A percentile compares a stretch with the other conserved stretches of the same genome.
phyloP scores from a whole-genome alignment of 495 filamentous ascomycete species.

The Evansstolkia leycettana region DNA sequence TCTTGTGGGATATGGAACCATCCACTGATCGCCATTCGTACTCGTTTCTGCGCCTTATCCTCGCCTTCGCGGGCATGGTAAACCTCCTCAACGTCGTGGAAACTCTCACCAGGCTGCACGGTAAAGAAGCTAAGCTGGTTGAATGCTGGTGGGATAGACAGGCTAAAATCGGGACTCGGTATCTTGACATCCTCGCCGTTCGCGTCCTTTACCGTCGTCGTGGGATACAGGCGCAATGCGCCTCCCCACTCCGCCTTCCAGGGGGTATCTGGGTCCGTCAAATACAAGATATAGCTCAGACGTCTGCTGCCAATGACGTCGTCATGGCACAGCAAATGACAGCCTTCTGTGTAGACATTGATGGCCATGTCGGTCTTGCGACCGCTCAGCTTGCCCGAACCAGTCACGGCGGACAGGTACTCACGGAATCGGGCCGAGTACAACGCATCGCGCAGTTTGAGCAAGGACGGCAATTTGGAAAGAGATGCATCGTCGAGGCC shows the following conservation, averaged over 20 bases:
- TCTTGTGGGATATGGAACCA: conserved; percentile 98
- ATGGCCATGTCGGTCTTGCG: conserved; percentile 99
- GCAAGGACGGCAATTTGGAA: conserved; percentile 69
- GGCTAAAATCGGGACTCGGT: conserved; percentile 59
- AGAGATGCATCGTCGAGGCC: conserved; percentile 76
- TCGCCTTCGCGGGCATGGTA: conserved; percentile 58
- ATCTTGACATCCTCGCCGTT: conserved; percentile 57
- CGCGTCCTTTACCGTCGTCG: conserved; percentile 49
- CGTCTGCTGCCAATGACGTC: conserved; percentile 92
- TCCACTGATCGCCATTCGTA: conserved; percentile 96
- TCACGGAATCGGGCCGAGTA: conserved; percentile 84
- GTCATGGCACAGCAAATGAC: conserved; percentile 92
- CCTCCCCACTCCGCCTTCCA: conserved; percentile 95
- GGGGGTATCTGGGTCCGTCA: conserved; percentile 81
- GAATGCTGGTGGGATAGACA: conserved; percentile 85
- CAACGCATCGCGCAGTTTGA: conserved; percentile 79
- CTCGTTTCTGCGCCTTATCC: conserved; percentile 51
- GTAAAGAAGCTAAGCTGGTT: conserved; percentile 97
- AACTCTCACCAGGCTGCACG: conserved; percentile 92
- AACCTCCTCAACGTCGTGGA: conserved; percentile 98
- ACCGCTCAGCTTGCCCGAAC: conserved; percentile 76
- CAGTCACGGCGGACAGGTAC: conserved; percentile 75
- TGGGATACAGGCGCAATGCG: conserved; percentile 80
- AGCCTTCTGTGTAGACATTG: conserved; percentile 94
- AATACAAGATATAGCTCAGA: conserved; percentile 93